phyloP scores from a whole-genome alignment of 192 early-diverging fungal species.

The Paraglomus occultum region DNA sequence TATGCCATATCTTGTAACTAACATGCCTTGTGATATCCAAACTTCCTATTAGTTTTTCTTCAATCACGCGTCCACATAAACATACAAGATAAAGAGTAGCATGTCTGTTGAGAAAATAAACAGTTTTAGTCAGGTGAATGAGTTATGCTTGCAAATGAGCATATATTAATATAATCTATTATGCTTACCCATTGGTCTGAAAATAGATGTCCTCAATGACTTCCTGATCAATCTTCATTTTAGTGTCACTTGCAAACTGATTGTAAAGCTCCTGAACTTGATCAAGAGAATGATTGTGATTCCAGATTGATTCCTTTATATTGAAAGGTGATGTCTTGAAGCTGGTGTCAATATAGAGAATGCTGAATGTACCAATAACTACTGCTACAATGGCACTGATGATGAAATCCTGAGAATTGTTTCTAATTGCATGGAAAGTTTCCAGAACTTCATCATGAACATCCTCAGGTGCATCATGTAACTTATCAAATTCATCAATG shows the following conservation, averaged over 20 bases:
- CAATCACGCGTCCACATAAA: constrained; percentile 1
- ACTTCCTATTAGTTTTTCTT: not conserved
- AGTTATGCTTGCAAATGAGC: no score
- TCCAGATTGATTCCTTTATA: constrained; percentile 6
- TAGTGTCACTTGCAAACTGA: constrained; percentile 2
- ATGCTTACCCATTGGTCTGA: constrained; percentile 32
- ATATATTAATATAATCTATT: no score
- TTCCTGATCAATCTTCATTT: constrained; percentile 22
- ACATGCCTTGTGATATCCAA: not conserved
- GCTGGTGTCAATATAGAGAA: constrained; percentile 2
- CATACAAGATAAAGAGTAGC: constrained; percentile 8
- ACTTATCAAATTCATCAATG: constrained; percentile 31
- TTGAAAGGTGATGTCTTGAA: constrained; percentile 16
- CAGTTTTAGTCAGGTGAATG: no score
- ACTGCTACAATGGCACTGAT: constrained; percentile 5
- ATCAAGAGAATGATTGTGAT: constrained; percentile 12
- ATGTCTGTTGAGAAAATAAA: constrained; percentile 19
- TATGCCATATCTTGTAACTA: constrained; percentile 3
- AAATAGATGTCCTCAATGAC: constrained; percentile 32
- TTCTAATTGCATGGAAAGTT: constrained; percentile 18
- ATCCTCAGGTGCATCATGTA: constrained; percentile 2
- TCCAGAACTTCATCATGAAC: not conserved
- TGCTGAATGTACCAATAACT: constrained; percentile 28
- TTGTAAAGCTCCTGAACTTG: constrained; percentile 13
- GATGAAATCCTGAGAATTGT: not conserved